Evolutionary conservation across 768 basidiomycete genomes (phyloP), one percentile per base, ranked within the genome.

Genomic region (Clitopilus hobsonii): DNA sequence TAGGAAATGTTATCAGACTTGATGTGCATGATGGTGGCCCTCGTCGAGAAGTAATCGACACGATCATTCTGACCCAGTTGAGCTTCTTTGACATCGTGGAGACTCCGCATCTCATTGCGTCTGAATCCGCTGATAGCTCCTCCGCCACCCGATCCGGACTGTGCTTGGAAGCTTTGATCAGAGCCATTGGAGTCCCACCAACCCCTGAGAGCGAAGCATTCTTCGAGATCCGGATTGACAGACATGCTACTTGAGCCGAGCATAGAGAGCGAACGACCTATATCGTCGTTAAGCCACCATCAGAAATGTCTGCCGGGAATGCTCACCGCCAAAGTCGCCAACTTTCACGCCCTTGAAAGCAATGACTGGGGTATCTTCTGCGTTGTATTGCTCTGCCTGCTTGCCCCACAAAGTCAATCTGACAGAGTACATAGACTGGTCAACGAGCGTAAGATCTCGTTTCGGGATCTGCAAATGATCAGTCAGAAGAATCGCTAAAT

Each of bases 281-380:
- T 29, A 48, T 45, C 58, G 57, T 38, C 54, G 54, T 55, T 45
- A n/a, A 55, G 47, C 18, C n/a, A 7, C 30, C 48, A 6, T 52
- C 18, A 41, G 49, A 20, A 41, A 24, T 53, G 18, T 57, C n/a
- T n/a, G 7, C 48, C 25, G 5, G 24, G 49, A 23, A 48, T 29
- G 55, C 73, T 50, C 61, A 84, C 93, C 93, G 63, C 88, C 86
- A 68, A 88, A 99, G 60, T 98, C 96, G 24, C 92, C 87, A 36
- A 98, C 91, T 68, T 88, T 92, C 59, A 93, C 91, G 22, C 91
- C 89, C 71, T 95, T 97, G 80, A 95, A 91, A 3, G 96, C 96
- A 59, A 95, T 80, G 26, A 98, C 85, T 7, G 91, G 84, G 50
- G 77, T 76, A 10, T 78, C 74, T 18, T 74, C 72, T 5, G 77